Evolutionary conservation across 108 stramenopile genomes (phyloP), one percentile per base, ranked within the genome.

Genomic region (Pseudonitzschia multiseries): DNA sequence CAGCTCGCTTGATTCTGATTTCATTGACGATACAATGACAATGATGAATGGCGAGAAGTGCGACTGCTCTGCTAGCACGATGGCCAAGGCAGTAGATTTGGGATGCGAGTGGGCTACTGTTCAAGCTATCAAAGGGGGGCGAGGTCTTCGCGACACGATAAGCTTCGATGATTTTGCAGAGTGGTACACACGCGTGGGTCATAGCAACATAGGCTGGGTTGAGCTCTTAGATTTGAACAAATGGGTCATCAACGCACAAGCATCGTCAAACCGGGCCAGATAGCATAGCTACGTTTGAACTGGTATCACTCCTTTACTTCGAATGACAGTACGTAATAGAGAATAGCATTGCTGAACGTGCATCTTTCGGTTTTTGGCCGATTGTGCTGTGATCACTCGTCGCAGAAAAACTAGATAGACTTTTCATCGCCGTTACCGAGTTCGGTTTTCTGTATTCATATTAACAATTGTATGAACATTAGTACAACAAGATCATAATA

Each of bases 111-210:
- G 94, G 94, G 89, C 91, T 0, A 68, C 87, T 32, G 56, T 73
- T 4, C 85, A 87, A 71, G 89, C 89, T 33, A 92, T 95, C 52
- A 71, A 84, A 31, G 69, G 61, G 9, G 26, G 68, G 18, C 43
- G 64, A n/a, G 81, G 78, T 22, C 80, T 50, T 46, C 67, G 68
- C 4, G 73, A 82, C 51, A 70, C 72, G 17, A 75, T 93, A 33
- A 80, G 73, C 54, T 96, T 94, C 68, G 93, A 96, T 64, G 93
- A 96, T 65, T 95, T 96, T 81, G 96, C 93, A 3, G 90, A 90
- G 41, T 96, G 96, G 96, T 96, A 96, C 65, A 94, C 96, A 10
- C 83, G 84, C 44, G 83, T 86, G 15, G 93, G 93, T 9, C 88
- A 89, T 73, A 82, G 82, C 64, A 86, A 83, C 65, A 93, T 91